Conservation (phyloP, 208 protist genomes). For the Trypanosoma theileri region DNA sequence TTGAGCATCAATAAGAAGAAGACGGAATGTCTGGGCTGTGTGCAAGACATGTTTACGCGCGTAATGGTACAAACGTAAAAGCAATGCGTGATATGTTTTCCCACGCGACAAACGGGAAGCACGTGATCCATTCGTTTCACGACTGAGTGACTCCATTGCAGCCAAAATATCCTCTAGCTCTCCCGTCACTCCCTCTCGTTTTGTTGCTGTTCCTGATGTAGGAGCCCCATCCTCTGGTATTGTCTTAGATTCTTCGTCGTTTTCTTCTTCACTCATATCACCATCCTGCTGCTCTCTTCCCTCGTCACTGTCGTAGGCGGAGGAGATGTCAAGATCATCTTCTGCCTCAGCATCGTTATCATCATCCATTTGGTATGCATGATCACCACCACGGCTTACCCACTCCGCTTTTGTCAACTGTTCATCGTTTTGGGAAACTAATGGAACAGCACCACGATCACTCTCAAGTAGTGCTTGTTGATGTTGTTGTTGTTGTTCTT, state of each 20-base stretch:
- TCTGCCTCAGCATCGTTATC: conserved; percentile 23
- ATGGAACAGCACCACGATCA: conserved; percentile 61
- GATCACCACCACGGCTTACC: conserved; percentile 71
- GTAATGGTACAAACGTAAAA: conserved; percentile 55
- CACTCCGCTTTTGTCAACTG: conserved; percentile 74
- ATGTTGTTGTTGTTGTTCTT: conserved; percentile 36
- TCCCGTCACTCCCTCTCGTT: no score
- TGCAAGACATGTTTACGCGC: conserved; percentile 49
- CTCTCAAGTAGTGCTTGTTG: conserved; percentile 47
- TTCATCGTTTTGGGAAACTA: conserved; percentile 38
- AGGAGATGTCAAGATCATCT: conserved; percentile 32
- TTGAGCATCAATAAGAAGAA: conserved; percentile 80
- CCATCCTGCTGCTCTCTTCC: neutral
- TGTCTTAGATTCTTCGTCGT: conserved; percentile 35
- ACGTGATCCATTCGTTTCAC: conserved; percentile 13
- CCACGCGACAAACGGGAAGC: conserved; percentile 8
- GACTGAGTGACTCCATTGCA: conserved; percentile 10
- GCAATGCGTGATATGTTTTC: conserved; percentile 33
- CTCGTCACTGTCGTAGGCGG: conserved; percentile 18
- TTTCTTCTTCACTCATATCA: neutral
- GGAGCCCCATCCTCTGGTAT: conserved; percentile 21
- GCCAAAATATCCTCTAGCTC: conserved; percentile 18
- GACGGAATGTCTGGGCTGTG: conserved; percentile 64
- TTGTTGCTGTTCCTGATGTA: neutral
- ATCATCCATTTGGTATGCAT: conserved; percentile 65